A percentile compares a stretch with the other conserved stretches of the same genome.
These are phyloP conservation scores for Epithele typhae DNA, from an alignment of 768 basidiomycete species.

Conservation along the genomic window DNA sequence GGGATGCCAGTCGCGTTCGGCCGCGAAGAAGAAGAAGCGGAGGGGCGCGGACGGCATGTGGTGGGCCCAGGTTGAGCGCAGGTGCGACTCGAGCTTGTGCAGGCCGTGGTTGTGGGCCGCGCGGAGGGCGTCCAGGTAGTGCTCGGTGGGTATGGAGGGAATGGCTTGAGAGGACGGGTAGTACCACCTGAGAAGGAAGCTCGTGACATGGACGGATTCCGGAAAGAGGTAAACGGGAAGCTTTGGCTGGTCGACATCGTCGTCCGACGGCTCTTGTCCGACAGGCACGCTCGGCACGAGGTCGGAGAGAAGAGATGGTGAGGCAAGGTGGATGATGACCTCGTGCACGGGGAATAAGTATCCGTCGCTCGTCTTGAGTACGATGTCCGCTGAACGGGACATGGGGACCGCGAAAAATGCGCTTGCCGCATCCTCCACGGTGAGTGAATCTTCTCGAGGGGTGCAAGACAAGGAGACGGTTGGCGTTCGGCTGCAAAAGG, in stretches of 20 bases:
- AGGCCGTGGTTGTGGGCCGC: slow-evolving; percentile 3
- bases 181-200: slow-evolving; percentile 41
- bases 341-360: not conserved
- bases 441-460: too few relatives aligned
- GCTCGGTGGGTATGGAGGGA: slow-evolving; percentile 9
- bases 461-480: not conserved
- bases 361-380: slow-evolving; percentile 11
- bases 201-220: slow-evolving; percentile 40
- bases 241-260: not conserved
- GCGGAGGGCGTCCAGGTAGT: not conserved
- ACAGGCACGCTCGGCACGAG: too few relatives aligned
- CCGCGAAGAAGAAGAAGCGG: slow-evolving; percentile 20
- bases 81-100: not conserved
- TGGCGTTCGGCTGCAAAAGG: not conserved
- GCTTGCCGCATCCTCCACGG: too few relatives aligned
- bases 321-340: not conserved
- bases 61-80: not conserved
- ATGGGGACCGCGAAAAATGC: too few relatives aligned
- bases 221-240: not conserved
- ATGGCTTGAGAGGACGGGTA: slow-evolving; percentile 39
- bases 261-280: too few relatives aligned
- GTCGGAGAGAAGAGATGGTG: slow-evolving; percentile 1
- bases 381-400: slow-evolving; percentile 2
- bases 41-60: not conserved
- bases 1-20: slow-evolving; percentile 36